phyloP scores from a whole-genome alignment of 805 yeast species.

The Cyberlindnera meyerae region DNA sequence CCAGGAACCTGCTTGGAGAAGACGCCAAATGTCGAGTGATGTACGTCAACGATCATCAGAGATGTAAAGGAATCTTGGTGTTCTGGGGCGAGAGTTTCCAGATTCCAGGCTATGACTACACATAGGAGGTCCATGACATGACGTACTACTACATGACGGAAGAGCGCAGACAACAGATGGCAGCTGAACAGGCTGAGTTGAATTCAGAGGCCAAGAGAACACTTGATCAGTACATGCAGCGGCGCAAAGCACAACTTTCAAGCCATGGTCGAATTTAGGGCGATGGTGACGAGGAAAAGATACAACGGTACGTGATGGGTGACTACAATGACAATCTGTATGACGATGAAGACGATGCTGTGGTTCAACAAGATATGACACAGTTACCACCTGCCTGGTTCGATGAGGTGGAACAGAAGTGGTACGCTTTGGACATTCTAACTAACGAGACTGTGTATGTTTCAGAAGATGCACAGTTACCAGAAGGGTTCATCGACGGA shows the following conservation, averaged over 20 bases:
- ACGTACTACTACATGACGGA: constrained; percentile 12
- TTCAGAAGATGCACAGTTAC: constrained; percentile 4
- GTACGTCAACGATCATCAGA: constrained; percentile 36
- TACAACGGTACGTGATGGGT: constrained; percentile 4
- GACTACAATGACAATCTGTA: constrained; percentile 8
- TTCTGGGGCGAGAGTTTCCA: constrained; percentile 54
- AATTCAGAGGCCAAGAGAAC: constrained; percentile 1
- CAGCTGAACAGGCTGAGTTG: too few relatives aligned
- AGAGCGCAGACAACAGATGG: too few relatives aligned
- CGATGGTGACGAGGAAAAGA: neutral
- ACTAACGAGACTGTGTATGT: constrained; percentile 5
- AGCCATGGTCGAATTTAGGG: too few relatives aligned
- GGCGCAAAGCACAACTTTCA: too few relatives aligned
- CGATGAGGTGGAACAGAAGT: constrained; percentile 4
- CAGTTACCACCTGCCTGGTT: constrained; percentile 5
- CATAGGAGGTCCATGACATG: constrained; percentile 9
- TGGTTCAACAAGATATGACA: neutral
- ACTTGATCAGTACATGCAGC: neutral
- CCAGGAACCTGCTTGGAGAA: constrained; percentile 42
- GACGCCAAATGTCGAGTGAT: constrained; percentile 42
- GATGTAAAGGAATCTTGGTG: constrained; percentile 50
- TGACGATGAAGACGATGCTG: constrained; percentile 3
- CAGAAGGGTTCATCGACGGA: constrained; percentile 1
- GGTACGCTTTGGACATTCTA: constrained; percentile 3
- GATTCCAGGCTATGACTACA: constrained; percentile 15